Percentiles rank a stretch among this genome's conserved stretches.
Evolutionary conservation across 2,329 filamentous ascomycete genomes (phyloP).

Genomic region (Fusarium acutatum): DNA sequence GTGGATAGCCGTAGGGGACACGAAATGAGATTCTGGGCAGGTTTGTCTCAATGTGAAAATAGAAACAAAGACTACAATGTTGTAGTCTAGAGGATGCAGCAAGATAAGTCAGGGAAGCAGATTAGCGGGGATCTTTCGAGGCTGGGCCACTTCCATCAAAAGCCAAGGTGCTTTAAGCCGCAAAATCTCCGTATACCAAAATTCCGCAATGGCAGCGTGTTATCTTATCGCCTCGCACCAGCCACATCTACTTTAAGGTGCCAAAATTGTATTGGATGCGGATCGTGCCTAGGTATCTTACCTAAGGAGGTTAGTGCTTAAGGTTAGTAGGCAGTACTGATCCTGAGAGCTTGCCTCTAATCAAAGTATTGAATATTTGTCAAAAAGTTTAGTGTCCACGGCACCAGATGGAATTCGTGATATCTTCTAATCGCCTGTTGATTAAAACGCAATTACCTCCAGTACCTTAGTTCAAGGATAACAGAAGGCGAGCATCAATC

Average conservation of each 20-base stretch:
- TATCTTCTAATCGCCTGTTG: background rate
- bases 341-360: background rate
- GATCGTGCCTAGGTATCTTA: background rate
- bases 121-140: background rate
- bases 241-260: background rate
- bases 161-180: background rate
- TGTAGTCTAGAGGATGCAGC: background rate
- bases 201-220: constrained; percentile 20
- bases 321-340: background rate
- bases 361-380: background rate
- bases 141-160: constrained; percentile 24
- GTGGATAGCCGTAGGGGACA: background rate
- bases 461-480: background rate
- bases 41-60: background rate
- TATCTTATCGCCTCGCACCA: constrained; percentile 40
- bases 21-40: background rate
- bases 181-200: constrained; percentile 18
- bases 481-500: background rate
- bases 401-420: background rate
- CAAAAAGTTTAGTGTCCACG: background rate
- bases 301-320: background rate
- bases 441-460: too few relatives aligned
- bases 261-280: background rate
- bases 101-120: background rate
- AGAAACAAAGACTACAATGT: background rate